Conservation (phyloP, 805 yeast genomes). For the Cyberlindnera japonica region DNA sequence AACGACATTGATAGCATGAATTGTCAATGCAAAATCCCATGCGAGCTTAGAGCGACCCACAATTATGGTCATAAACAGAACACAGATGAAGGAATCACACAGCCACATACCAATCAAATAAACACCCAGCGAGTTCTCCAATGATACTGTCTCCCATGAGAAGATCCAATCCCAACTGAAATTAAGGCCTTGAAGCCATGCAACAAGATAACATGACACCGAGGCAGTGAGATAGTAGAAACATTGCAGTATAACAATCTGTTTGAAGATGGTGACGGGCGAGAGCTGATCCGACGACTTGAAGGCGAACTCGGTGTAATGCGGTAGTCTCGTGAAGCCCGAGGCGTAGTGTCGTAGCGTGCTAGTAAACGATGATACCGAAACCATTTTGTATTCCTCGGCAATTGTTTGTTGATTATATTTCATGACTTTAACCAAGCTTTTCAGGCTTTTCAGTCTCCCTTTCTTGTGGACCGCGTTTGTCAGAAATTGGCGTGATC, state of each 20-base stretch:
- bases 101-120: conserved; percentile 76
- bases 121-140: conserved; percentile 78
- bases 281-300: conserved; percentile 42
- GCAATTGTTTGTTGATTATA: not conserved
- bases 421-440: not conserved
- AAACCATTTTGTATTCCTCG: not conserved
- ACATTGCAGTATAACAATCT: conserved; percentile 72
- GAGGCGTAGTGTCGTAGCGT: conserved; percentile 12
- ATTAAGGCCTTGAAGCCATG: conserved; percentile 66
- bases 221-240: conserved; percentile 76
- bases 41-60: conserved; percentile 93
- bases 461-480: too few species aligned
- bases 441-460: too few species aligned
- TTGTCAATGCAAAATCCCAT: conserved; percentile 94
- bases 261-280: conserved; percentile 58
- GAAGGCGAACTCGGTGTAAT: conserved; percentile 12
- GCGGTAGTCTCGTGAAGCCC: conserved; percentile 17
- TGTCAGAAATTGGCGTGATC: too few species aligned
- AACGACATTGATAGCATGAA: conserved; percentile 73
- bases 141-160: conserved; percentile 71
- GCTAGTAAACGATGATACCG: conserved; percentile 1
- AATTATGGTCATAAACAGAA: conserved; percentile 75
- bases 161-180: conserved; percentile 70
- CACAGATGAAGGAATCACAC: conserved; percentile 77
- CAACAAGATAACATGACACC: conserved; percentile 58